Base-by-base conservation (phyloP, 495 filamentous ascomycete species). In the Penicillium pancosmium region DNA sequence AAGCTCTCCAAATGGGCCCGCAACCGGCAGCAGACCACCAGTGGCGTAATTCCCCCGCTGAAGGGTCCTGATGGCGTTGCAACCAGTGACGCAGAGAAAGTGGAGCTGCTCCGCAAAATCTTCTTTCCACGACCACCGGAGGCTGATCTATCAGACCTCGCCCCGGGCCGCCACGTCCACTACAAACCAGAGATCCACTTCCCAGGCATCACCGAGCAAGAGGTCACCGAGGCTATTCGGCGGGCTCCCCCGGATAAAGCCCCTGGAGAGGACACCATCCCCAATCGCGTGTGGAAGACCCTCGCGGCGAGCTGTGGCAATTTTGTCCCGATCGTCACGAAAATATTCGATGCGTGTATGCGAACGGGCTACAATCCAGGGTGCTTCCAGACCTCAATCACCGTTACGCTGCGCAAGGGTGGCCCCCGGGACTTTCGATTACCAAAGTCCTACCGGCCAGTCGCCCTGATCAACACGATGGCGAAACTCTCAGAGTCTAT, bases 401-500 rank as follows among this genome's bases (percentile, higher is more conserved):
- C 60, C 0, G 60, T 71, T 0, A 55, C 63, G 2, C 60, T 72
- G 0, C 51, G 60, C 0, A 75, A 75, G 43, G 47, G 60, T 0
- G 62, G 68, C 4, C 54, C 60, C 9, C 43, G 43, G 0, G 66
- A 67, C 38, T 69, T 65, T 53, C 41, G 36, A 2, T 11, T 31
- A 2, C 60, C 62, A 0, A 71, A 69, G 46, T 54, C 59, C 0
- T 73, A 69, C 18, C 43, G 63, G 11, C 64, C 61, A 18, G 66
- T 76, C 0, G 67, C 71, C 5, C 44, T 76, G 2, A 44, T 74
- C 0, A 69, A 68, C 34, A 69, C 62, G 5, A 8, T 75, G 0
- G 68, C 64, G 1, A 74, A 73, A 50, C 18, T 68, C 4, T n/a
- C n/a, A n/a, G 36, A 38, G n/a, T 13, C 15, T 13, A 38, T n/a